phyloP scores from a whole-genome alignment of 306 rosid genomes.

The Luffa aegyptiaca region DNA sequence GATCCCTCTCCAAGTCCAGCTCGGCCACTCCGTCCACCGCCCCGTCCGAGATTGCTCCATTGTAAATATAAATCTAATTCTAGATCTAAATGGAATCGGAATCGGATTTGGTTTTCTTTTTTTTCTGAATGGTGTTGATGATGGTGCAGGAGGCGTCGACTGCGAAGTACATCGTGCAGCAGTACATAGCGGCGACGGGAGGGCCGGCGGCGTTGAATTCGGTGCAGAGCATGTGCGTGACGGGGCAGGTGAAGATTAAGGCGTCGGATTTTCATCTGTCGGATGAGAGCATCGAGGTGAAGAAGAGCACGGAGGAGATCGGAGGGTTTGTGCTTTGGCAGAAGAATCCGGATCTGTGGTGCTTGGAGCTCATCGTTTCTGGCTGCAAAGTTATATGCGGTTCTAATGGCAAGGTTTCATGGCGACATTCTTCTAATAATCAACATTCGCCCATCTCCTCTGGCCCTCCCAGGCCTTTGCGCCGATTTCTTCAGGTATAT shows the following conservation, averaged over 20 bases:
- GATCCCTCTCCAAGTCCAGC: conserved; percentile 86
- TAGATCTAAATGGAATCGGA: too few species aligned
- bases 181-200: conserved; percentile 90
- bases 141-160: conserved; percentile 75
- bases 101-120: too few species aligned
- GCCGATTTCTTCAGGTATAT: conserved; percentile 80
- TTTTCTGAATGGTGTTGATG: too few species aligned
- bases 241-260: conserved; percentile 60
- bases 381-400: conserved; percentile 81
- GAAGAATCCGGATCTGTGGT: conserved; percentile 86
- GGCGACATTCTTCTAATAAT: conserved; percentile 90
- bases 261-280: conserved; percentile 79
- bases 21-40: conserved; percentile 71
- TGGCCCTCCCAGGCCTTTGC: conserved; percentile 85
- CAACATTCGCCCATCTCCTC: conserved; percentile 48
- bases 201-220: conserved; percentile 74
- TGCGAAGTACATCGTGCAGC: conserved; percentile 86
- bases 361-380: conserved; percentile 56
- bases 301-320: conserved; percentile 48
- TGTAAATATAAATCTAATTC: conserved; percentile 18
- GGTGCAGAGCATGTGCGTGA: conserved; percentile 73
- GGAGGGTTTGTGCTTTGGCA: conserved; percentile 91
- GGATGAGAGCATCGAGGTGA: conserved; percentile 35
- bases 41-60: conserved; percentile 76
- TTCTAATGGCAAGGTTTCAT: conserved; percentile 74